Evolutionary conservation across 1,284 basidiomycete genomes (phyloP).

Genomic region (Austroboletus rostrupii): DNA sequence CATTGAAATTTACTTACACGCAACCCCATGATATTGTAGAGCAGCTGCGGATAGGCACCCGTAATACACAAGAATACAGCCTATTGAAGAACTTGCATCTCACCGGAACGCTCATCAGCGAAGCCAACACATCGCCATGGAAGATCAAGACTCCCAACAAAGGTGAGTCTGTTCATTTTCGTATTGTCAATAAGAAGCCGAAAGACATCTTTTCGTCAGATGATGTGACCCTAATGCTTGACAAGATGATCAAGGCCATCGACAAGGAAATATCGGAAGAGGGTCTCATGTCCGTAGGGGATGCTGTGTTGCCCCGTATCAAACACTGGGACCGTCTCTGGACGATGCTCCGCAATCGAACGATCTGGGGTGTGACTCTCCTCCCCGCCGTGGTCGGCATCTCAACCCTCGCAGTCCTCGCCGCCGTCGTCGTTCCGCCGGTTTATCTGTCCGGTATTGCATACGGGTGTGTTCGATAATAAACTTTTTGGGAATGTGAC

Average conservation of each 20-base stretch:
- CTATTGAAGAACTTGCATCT: slow-evolving; percentile 6
- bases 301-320: slow-evolving; percentile 16
- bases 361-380: slow-evolving; percentile 4
- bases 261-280: slow-evolving; percentile 22
- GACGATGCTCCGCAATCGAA: slow-evolving; percentile 1
- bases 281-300: slow-evolving; percentile 17
- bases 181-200: not conserved
- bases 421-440: slow-evolving; percentile 3
- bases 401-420: slow-evolving; percentile 13
- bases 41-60: not conserved
- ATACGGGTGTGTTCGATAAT: slow-evolving; percentile 14
- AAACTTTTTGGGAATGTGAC: no score
- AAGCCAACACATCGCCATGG: slow-evolving; percentile 5
- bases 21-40: not conserved
- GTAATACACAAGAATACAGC: not conserved
- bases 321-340: slow-evolving; percentile 16
- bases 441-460: slow-evolving; percentile 10
- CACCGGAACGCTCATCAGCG: slow-evolving; percentile 6
- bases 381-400: slow-evolving; percentile 18
- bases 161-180: not conserved
- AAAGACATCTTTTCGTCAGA: slow-evolving; percentile 6
- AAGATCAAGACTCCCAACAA: slow-evolving; percentile 7
- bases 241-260: slow-evolving; percentile 24
- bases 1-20: not conserved
- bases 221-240: slow-evolving; percentile 18